Evolutionary conservation across 73 alveolate genomes (phyloP), one percentile per base, ranked within the genome.

Genomic region (Stentor coeruleus): DNA sequence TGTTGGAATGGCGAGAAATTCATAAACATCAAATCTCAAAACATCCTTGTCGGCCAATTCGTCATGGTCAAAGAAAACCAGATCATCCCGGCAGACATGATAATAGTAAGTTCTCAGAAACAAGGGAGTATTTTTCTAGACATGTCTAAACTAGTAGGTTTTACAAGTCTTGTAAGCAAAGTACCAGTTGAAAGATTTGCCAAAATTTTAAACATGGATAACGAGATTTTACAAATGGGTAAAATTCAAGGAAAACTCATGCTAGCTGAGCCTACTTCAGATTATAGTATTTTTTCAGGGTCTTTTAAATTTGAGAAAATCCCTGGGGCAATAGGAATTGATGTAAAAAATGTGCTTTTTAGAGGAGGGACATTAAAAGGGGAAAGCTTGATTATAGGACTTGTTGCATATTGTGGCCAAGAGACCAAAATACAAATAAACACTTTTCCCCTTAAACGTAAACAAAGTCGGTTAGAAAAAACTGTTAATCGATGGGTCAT

Each of bases 71-170:
- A 72, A 15, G 85, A 88, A 49, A 92, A 91, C 80, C 95, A 95
- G 76, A 85, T 85, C 57, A 87, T 95, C 74, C 98, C 98, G 11
- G 95, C 97, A 49, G 99, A 95, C 85, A 58, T 91, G 88, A 83
- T 95, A 15, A 35, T 95, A 81, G 82, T 97, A 72, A 88, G 82
- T 58, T 85, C 96, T 72, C 80, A 90, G 49, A 82, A 89, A 73
- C 86, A 81, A 60, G 96, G 81, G 59, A n/a, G n/a, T n/a, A 89
- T 96, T 83, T 95, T 74, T 73, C 93, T 98, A 6, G 99, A 98
- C 80, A 97, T 99, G 0, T 97, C 96, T 85, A 93, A 92, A 81
- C 87, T 98, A 66, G 99, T 96, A 85, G 99, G 99, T 42, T 99
- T 96, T 86, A 95, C 99, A 33, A 96, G 95, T 83, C 82, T 98